A percentile compares a stretch with the other conserved stretches of the same genome.
Conservation (phyloP, 441 rosid species). For the Pelargonium cotyledonis region DNA sequence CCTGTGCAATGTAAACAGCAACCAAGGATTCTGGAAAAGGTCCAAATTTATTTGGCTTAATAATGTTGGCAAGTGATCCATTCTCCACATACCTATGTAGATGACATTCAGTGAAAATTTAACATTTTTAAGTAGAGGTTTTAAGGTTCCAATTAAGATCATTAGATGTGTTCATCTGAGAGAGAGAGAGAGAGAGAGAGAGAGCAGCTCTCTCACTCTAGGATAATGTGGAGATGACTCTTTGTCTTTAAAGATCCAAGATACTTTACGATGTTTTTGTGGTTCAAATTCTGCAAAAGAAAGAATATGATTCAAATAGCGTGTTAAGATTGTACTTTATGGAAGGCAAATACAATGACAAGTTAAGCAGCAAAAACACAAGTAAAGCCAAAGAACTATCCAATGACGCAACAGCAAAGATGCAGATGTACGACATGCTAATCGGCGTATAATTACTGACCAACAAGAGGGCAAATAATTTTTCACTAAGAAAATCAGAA, state of each 20-base stretch:
- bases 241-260: constrained; percentile 93
- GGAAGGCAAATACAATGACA: constrained; percentile 3
- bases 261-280: constrained; percentile 96
- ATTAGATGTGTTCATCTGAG: no score
- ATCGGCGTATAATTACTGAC: not conserved
- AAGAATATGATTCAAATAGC: constrained; percentile 6
- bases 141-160: no score
- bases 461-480: constrained; percentile 1
- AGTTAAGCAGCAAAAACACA: constrained; percentile 10
- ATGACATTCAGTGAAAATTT: constrained; percentile 15
- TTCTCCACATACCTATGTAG: constrained; percentile 88
- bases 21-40: constrained; percentile 98
- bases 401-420: not conserved
- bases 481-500: not conserved
- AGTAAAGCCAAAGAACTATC: constrained; percentile 10
- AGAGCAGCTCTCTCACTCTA: constrained; percentile 62
- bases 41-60: constrained; percentile 98
- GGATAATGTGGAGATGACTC: constrained; percentile 93
- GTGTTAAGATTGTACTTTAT: not conserved
- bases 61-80: constrained; percentile 98
- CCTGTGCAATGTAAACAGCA: constrained; percentile 97
- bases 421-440: not conserved
- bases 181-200: not conserved
- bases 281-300: constrained; percentile 79
- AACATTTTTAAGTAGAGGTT: constrained; percentile 11